A percentile compares a stretch with the other conserved stretches of the same genome.
Evolutionary conservation across 805 yeast species (phyloP).

Genomic region (Yarrowia yakushimensis): DNA sequence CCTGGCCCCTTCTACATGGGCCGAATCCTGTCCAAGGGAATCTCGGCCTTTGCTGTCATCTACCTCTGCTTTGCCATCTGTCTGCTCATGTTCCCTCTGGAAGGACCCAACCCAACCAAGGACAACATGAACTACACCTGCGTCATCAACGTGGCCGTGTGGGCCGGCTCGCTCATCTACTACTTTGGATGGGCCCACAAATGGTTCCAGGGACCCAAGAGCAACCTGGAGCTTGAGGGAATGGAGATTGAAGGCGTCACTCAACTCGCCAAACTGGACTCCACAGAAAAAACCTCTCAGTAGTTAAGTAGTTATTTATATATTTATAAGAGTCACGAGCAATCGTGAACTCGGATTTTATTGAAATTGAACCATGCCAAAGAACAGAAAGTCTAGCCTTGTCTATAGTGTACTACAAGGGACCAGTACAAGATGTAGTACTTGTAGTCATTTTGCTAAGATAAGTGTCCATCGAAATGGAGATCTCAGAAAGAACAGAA

Average conservation of each 20-base stretch:
- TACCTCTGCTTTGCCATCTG: slow-evolving; percentile 55
- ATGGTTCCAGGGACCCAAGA: slow-evolving; percentile 54
- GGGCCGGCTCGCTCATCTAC: slow-evolving; percentile 52
- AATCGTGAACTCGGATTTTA: too few relatives aligned
- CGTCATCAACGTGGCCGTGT: slow-evolving; percentile 58
- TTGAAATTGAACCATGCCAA: too few relatives aligned
- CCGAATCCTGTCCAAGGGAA: slow-evolving; percentile 41
- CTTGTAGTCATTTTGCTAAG: too few relatives aligned
- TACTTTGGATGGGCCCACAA: slow-evolving; percentile 52
- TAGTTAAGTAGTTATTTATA: too few relatives aligned
- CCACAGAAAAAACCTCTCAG: too few relatives aligned
- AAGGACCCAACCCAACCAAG: slow-evolving; percentile 35
- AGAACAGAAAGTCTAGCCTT: too few relatives aligned
- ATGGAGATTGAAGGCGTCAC: background rate
- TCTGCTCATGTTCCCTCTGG: slow-evolving; percentile 58
- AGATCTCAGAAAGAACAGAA: too few relatives aligned
- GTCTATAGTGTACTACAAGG: too few relatives aligned
- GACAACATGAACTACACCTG: slow-evolving; percentile 64
- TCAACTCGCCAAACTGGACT: background rate
- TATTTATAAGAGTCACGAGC: background rate
- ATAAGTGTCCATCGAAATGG: too few relatives aligned
- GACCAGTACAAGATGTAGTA: too few relatives aligned
- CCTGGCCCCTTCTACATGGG: slow-evolving; percentile 73
- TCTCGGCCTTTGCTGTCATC: slow-evolving; percentile 47
- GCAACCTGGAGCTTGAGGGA: slow-evolving; percentile 29